Conservation (phyloP, 768 basidiomycete species). For the Auriculariales sp. region DNA sequence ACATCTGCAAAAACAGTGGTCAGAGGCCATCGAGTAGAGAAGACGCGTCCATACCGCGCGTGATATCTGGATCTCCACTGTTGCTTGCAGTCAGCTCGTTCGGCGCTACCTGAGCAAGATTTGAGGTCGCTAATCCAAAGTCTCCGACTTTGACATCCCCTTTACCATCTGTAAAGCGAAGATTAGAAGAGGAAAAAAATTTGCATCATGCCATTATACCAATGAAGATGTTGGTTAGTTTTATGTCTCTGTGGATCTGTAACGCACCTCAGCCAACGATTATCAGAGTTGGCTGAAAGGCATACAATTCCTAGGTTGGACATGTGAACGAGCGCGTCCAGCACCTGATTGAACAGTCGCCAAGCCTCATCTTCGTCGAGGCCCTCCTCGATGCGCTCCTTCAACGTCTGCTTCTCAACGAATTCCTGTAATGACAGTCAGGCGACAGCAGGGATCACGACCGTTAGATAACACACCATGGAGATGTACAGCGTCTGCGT, state of each 20-base stretch:
- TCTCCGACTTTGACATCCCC: slow-evolving; percentile 89
- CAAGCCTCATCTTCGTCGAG: slow-evolving; percentile 76
- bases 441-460: slow-evolving; percentile 5
- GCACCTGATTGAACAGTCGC: slow-evolving; percentile 77
- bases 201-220: slow-evolving; percentile 25
- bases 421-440: slow-evolving; percentile 43
- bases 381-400: slow-evolving; percentile 74
- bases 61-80: slow-evolving; percentile 51
- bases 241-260: slow-evolving; percentile 51
- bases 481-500: slow-evolving; percentile 75
- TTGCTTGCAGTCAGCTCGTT: slow-evolving; percentile 33
- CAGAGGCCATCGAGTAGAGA: not conserved
- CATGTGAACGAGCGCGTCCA: slow-evolving; percentile 86
- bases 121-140: slow-evolving; percentile 82
- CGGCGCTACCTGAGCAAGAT: slow-evolving; percentile 63
- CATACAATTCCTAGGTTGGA: slow-evolving; percentile 71
- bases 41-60: slow-evolving; percentile 34
- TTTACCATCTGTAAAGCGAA: slow-evolving; percentile 42
- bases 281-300: slow-evolving; percentile 7
- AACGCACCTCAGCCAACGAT: not conserved
- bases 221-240: slow-evolving; percentile 87
- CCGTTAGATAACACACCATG: slow-evolving; percentile 41
- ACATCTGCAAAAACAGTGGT: slow-evolving; percentile 37
- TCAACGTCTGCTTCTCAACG: slow-evolving; percentile 80
- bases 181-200: slow-evolving; percentile 3